Percentiles rank a stretch among this genome's conserved stretches.
phyloP scores from a whole-genome alignment of 2,329 filamentous ascomycete genomes.

The Sporothrix schenckii region DNA sequence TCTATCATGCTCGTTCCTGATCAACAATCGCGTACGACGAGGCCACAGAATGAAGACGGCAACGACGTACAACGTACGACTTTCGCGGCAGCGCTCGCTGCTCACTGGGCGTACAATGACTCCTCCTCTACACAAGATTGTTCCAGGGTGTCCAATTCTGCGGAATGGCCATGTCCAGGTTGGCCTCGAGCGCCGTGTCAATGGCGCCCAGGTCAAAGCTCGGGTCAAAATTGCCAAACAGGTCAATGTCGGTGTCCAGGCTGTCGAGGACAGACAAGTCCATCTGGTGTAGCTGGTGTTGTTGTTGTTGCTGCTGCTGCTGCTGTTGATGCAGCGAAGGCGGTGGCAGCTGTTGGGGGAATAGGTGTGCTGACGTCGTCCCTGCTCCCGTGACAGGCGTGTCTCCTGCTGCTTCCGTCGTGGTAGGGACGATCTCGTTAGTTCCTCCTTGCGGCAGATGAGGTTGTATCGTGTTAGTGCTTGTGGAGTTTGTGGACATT shows the following conservation, averaged over 20 bases:
- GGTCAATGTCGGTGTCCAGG: slow-evolving; percentile 54
- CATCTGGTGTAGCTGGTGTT: not conserved
- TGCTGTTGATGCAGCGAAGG: not conserved
- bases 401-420: not conserved
- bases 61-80: not conserved
- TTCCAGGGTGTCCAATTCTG: slow-evolving; percentile 51
- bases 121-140: not conserved
- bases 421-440: not conserved
- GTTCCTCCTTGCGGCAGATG: not conserved
- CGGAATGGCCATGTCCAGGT: slow-evolving; percentile 57
- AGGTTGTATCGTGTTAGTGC: not conserved
- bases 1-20: not conserved
- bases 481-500: not conserved
- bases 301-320: not conserved
- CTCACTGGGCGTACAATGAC: too few relatives aligned
- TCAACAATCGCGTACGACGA: not conserved
- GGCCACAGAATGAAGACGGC: too few relatives aligned
- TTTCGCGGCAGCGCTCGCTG: not conserved
- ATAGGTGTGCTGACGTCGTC: not conserved
- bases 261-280: slow-evolving; percentile 40
- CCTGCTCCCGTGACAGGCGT: not conserved
- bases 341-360: not conserved
- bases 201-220: slow-evolving; percentile 58
- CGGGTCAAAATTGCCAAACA: slow-evolving; percentile 60
- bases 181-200: slow-evolving; percentile 58